Evolutionary conservation across 495 filamentous ascomycete genomes (phyloP), one percentile per base, ranked within the genome.

Genomic region (Penicillium roqueforti): DNA sequence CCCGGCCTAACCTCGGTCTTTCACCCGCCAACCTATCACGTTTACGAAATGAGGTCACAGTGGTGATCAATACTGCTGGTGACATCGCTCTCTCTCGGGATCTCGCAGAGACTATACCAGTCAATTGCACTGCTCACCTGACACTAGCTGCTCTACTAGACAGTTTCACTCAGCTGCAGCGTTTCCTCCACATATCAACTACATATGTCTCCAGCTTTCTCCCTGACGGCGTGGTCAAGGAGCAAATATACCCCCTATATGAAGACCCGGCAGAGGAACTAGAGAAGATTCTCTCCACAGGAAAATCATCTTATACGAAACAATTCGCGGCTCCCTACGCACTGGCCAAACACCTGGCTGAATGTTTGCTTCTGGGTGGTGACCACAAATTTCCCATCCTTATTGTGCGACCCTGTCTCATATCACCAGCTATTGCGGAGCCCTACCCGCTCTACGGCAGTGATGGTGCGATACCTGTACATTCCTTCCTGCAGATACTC

Each of bases 281-380:
- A 4, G 31, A 28, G 4, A 29, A 29, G 5, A 58, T 65, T 10
- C 45, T 47, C 8, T 29, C 18, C 0, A 51, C 48, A 14, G 53
- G 56, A 7, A 7, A 53, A 0, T 56, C 58, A 1, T 26, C 52
- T 4, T 47, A 40, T 6, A 48, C 45, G 1, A 36, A 54, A 13
- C n/a, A 45, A 4, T 65, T 65, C 41, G 19, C 43, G 1, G 49
- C 46, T 2, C 62, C 65, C 1, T 68, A 63, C 16, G 50, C 44
- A 6, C 40, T 54, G 44, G 51, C 60, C 10, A 68, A 68, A 19
- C 48, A 68, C 46, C 42, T 66, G 3, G 51, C 55, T 1, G 65
- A 68, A 36, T 20, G 52, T n/a, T 16, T 66, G 5, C 32, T 63
- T 4, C 5, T 61, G 1, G 10, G 26, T 0, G 49, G 38, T 0